Percentiles rank a stretch among this genome's conserved stretches.
Conservation (phyloP, 2,329 filamentous ascomycete species). For the Colletotrichum lentis region DNA sequence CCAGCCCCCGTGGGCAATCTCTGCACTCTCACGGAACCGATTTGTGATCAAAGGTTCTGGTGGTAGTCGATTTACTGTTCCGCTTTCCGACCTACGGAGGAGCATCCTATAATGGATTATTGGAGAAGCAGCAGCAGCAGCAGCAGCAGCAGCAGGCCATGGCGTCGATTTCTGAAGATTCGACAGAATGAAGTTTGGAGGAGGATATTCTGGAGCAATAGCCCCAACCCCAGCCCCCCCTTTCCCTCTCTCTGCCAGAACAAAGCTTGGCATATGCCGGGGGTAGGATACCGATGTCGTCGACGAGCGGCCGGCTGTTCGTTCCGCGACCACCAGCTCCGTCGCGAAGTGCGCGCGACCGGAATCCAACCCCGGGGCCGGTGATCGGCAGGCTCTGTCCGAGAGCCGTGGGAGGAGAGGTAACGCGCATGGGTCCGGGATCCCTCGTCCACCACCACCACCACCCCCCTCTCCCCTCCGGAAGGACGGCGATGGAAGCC, state of each 20-base stretch:
- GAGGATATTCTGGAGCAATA: background rate
- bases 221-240: background rate
- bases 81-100: background rate
- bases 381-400: slow-evolving; percentile 4
- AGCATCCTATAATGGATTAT: background rate
- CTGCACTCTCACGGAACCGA: background rate
- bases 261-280: background rate
- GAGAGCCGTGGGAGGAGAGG: slow-evolving; percentile 10
- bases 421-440: background rate
- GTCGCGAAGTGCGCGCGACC: background rate
- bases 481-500: slow-evolving; percentile 12
- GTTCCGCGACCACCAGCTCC: background rate
- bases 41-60: background rate
- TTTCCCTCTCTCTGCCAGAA: background rate
- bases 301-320: no score
- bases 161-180: background rate
- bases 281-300: background rate
- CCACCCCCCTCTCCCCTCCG: background rate
- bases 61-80: no score
- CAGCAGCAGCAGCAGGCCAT: background rate
- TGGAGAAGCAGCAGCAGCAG: background rate
- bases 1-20: background rate
- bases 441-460: background rate
- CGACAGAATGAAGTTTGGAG: background rate
- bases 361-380: background rate